These are phyloP conservation scores for Pseudogymnoascus sp. DNA, from an alignment of 2,329 filamentous ascomycete genomes.

Conservation along the genomic window DNA sequence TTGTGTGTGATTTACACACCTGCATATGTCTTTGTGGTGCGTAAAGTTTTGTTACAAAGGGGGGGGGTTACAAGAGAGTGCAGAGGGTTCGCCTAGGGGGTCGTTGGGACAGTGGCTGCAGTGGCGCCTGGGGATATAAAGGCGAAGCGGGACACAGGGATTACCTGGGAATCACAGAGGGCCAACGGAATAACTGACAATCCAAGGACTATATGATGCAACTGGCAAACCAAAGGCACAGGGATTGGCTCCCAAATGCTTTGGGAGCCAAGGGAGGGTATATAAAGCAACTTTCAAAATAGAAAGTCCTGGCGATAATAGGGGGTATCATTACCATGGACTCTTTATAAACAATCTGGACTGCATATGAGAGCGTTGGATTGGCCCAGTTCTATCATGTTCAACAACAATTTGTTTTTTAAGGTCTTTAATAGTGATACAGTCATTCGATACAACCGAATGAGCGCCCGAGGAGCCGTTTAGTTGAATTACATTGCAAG, in stretches of 20 bases:
- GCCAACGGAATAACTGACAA: background rate
- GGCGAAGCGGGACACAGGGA: background rate
- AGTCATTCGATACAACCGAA: slow-evolving; percentile 58
- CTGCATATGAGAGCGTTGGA: background rate
- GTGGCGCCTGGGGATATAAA: background rate
- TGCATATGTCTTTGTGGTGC: background rate
- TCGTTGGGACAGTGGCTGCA: background rate
- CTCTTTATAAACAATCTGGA: background rate
- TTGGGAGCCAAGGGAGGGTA: background rate
- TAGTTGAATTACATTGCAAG: slow-evolving; percentile 62
- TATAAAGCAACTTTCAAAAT: background rate
- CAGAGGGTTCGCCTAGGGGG: background rate
- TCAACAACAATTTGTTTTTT: slow-evolving; percentile 47
- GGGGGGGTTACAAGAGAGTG: background rate
- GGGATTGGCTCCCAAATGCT: background rate
- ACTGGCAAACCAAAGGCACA: background rate
- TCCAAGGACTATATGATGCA: background rate
- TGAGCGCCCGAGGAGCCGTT: slow-evolving; percentile 66
- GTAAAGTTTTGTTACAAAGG: background rate
- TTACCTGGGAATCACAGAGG: background rate
- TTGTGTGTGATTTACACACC: background rate
- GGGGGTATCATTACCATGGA: background rate
- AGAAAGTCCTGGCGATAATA: background rate
- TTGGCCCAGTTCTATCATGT: slow-evolving; percentile 26
- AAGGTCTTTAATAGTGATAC: slow-evolving; percentile 56